These are phyloP conservation scores for Lanmaoa rubissima DNA, from an alignment of 768 basidiomycete genomes.

Conservation along the genomic window DNA sequence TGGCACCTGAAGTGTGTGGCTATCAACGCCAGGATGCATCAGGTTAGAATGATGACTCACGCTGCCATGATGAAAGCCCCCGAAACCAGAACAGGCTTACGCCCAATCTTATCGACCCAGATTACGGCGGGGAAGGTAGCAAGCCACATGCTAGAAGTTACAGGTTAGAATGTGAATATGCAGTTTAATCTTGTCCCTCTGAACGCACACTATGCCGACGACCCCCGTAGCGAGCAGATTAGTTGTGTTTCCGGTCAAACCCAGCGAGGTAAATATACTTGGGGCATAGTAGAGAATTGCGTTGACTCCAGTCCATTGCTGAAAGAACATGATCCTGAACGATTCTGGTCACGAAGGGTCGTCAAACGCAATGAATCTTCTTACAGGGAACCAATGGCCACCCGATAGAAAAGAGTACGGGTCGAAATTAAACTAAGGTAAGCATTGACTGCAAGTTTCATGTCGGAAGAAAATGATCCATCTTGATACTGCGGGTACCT, in stretches of 20 bases:
- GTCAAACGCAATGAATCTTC: conserved; percentile 13
- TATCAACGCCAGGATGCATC: conserved; percentile 12
- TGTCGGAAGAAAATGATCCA: conserved; percentile 51
- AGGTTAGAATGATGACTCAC: conserved; percentile 33
- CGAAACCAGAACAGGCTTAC: conserved; percentile 71
- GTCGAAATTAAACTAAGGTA: conserved; percentile 62
- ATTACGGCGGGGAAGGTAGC: conserved; percentile 80
- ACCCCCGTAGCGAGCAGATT: conserved; percentile 65
- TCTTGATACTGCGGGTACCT: conserved; percentile 67
- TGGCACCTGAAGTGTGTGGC: conserved; percentile 48
- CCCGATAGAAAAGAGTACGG: conserved; percentile 56
- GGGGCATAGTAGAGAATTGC: conserved; percentile 78
- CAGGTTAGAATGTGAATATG: neutral
- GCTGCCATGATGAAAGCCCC: conserved; percentile 72
- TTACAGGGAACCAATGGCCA: conserved; percentile 58
- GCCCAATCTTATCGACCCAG: conserved; percentile 75
- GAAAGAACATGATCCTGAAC: conserved; percentile 69
- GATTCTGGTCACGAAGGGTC: neutral
- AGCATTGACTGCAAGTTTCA: conserved; percentile 58
- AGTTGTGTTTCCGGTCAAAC: conserved; percentile 59
- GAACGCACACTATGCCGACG: conserved; percentile 70
- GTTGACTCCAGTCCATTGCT: conserved; percentile 82
- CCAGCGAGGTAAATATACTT: conserved; percentile 60
- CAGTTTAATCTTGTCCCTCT: neutral
- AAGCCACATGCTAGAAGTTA: conserved; percentile 55